Conservation (phyloP, 805 yeast species). For the Sugiyamaella smithiae region DNA sequence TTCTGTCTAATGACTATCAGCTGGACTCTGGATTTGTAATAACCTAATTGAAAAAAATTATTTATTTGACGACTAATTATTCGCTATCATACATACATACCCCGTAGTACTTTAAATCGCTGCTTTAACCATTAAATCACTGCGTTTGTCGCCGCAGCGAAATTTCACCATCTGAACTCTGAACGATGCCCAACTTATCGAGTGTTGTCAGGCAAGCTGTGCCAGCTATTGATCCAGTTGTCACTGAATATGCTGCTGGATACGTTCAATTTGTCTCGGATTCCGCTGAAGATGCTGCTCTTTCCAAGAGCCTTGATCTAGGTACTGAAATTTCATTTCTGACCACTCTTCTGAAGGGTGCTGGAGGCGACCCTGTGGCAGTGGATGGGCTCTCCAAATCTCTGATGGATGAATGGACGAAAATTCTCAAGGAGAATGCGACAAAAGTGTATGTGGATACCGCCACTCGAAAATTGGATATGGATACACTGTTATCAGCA, state of each 20-base stretch:
- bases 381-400: conserved; percentile 53
- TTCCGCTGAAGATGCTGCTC: conserved; percentile 77
- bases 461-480: conserved; percentile 81
- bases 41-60: neutral
- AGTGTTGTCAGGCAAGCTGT: conserved; percentile 79
- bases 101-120: neutral
- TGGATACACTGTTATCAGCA: conserved; percentile 61
- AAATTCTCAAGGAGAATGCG: conserved; percentile 60
- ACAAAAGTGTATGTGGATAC: conserved; percentile 76
- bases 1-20: neutral
- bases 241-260: conserved; percentile 88
- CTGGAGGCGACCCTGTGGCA: conserved; percentile 70
- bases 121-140: neutral
- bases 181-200: conserved; percentile 20
- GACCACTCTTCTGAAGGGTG: conserved; percentile 61
- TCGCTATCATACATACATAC: too few relatives aligned
- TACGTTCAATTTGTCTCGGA: conserved; percentile 76
- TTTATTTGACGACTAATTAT: too few relatives aligned
- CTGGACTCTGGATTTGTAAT: neutral
- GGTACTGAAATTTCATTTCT: conserved; percentile 67
- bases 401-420: conserved; percentile 47
- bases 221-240: conserved; percentile 81
- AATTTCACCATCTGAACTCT: neutral
- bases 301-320: conserved; percentile 60
- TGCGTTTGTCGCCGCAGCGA: neutral